Percentiles rank a stretch among this genome's conserved stretches.
phyloP scores from a whole-genome alignment of 345 rosid genomes.

The Eucalyptus victrix region DNA sequence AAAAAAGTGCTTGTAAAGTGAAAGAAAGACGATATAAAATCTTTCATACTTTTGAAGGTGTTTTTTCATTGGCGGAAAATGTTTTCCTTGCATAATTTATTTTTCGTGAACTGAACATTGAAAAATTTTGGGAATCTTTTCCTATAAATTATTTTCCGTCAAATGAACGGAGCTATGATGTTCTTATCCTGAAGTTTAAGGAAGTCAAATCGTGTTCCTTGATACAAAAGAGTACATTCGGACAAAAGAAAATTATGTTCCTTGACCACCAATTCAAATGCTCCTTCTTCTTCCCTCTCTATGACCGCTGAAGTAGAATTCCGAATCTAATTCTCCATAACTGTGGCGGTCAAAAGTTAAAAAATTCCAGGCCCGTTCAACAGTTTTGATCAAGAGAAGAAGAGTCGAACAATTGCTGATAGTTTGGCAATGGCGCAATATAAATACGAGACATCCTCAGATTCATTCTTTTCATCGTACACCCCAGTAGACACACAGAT shows the following conservation, averaged over 20 bases:
- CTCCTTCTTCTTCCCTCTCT: not conserved
- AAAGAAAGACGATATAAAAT: too few species aligned
- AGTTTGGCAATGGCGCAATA: not conserved
- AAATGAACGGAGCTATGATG: rapidly evolving
- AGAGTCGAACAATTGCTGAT: not conserved
- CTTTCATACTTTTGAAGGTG: rapidly evolving
- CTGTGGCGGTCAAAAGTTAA: not conserved
- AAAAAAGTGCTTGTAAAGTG: too few species aligned
- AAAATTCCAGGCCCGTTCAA: not conserved
- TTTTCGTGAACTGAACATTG: rapidly evolving
- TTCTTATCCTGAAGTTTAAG: not conserved
- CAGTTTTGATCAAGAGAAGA: not conserved
- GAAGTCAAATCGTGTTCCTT: not conserved
- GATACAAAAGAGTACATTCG: not conserved
- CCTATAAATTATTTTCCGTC: too few species aligned
- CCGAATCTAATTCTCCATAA: not conserved
- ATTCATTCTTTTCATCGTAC: not conserved
- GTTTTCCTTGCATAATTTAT: rapidly evolving
- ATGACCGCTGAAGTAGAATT: not conserved
- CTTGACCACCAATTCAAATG: not conserved
- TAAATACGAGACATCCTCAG: not conserved
- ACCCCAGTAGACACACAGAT: not conserved
- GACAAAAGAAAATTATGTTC: not conserved
- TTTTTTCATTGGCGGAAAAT: too few species aligned
- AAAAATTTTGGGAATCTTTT: rapidly evolving